Evolutionary conservation across 2,329 filamentous ascomycete genomes (phyloP), one percentile per base, ranked within the genome.

Genomic region (Calonectria pteridis): DNA sequence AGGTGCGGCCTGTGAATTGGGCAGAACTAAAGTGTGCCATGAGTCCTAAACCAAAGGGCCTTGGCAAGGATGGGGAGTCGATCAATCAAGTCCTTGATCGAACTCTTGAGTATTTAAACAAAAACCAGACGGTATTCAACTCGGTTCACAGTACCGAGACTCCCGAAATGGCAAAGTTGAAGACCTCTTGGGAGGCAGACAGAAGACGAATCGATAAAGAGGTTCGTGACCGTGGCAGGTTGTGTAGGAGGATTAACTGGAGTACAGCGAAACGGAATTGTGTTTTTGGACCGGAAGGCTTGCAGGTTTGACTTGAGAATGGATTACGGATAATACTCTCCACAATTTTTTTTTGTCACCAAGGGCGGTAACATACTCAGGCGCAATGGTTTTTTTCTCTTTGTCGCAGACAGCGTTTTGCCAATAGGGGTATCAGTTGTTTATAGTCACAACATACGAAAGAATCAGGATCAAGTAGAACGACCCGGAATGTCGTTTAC

Each of bases 1-100:
- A 65, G n/a, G 75, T 82, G 31, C 78, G 81, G 35, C 77, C 82
- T n/a, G 73, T 78, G 31, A 46, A 77, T 59, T 78, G 77, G 77
- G 71, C 51, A 31, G 65, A 70, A 26, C 73, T 72, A 35, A 76
- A 77, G 64, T 73, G 63, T 33, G 35, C 67, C 26, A 68, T 77
- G 46, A 72, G 43, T 23, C 23, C 29, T 35, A 67, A 40, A 16
- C 29, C 9, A 23, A 31, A 43, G 13, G 37, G 58, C 10, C 16
- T 29, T 37, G 55, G 35, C 3, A n/a, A 26, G 26, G 33, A 11
- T 20, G 2, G 13, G 29, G 23, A 62, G 33, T 11, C 10, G n/a
- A n/a, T 14, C 23, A 13, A 35, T n/a, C 53, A 16, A 35, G 31
- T 4, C 11, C 18, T n/a, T 35, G 9, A 23, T 31, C 14, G 20